Conservation (phyloP, 148 eudicot species). For the Rhododendron williamsianum region DNA sequence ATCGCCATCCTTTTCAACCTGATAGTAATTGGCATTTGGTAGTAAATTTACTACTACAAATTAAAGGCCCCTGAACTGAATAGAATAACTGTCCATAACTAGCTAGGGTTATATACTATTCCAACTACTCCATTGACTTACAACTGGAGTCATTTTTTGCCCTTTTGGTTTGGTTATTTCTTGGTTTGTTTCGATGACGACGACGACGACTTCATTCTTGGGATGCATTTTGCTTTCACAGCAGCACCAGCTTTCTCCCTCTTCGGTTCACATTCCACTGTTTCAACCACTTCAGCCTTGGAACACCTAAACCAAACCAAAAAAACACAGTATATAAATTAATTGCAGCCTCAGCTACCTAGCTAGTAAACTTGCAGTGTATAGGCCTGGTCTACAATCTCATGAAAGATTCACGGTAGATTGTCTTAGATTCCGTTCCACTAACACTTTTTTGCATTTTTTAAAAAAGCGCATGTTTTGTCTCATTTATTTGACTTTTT, state of each 20-base stretch:
- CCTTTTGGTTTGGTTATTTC: constrained; percentile 15
- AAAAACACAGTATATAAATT: neutral
- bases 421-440: too few relatives aligned
- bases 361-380: neutral
- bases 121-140: neutral
- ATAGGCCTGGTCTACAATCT: neutral
- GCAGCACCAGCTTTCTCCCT: constrained; percentile 18
- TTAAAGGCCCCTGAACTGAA: neutral
- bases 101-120: neutral
- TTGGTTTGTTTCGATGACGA: constrained; percentile 22
- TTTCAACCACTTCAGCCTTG: constrained; percentile 20
- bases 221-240: constrained; percentile 46
- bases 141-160: neutral
- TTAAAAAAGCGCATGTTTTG: too few relatives aligned
- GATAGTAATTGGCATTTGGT: too few relatives aligned
- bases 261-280: constrained; percentile 21
- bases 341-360: neutral
- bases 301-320: constrained; percentile 17
- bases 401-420: neutral
- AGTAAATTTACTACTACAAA: neutral
- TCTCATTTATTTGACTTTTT: too few relatives aligned
- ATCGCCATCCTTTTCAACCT: neutral
- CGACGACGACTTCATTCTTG: constrained; percentile 22
- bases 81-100: neutral
- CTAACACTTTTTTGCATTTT: too few relatives aligned